Percentiles rank a stretch among this genome's conserved stretches.
These are phyloP conservation scores for Cylindrotheca closterium DNA, from an alignment of 108 stramenopile genomes.

Conservation along the genomic window DNA sequence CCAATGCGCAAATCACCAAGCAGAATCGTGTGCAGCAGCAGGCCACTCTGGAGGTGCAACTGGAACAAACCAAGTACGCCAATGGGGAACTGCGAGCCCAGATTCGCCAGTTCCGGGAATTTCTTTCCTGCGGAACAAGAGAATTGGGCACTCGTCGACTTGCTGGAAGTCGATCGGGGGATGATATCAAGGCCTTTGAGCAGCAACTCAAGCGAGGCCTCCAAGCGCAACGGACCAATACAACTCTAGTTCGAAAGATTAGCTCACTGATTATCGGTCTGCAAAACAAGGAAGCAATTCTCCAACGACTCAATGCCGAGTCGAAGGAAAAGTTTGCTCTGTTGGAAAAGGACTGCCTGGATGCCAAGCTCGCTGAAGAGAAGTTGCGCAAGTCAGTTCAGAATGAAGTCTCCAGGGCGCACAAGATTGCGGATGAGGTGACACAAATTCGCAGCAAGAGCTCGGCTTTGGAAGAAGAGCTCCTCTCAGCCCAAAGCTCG, in stretches of 20 bases:
- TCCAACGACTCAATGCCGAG: constrained; percentile 40
- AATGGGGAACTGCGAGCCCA: constrained; percentile 69
- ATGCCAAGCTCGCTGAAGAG: constrained; percentile 36
- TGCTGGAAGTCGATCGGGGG: constrained; percentile 33
- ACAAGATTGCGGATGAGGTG: constrained; percentile 35
- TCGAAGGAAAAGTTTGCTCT: constrained; percentile 26
- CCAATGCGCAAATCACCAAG: constrained; percentile 48
- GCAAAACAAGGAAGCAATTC: constrained; percentile 32
- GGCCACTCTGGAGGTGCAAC: constrained; percentile 46
- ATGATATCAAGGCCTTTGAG: constrained; percentile 57
- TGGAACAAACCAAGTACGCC: constrained; percentile 66
- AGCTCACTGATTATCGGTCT: constrained; percentile 40
- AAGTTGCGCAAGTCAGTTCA: constrained; percentile 44
- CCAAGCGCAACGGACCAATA: constrained; percentile 38
- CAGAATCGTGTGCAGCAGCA: constrained; percentile 57
- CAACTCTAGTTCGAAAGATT: constrained; percentile 40
- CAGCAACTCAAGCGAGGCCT: constrained; percentile 53
- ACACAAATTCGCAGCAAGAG: constrained; percentile 36
- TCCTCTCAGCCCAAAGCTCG: constrained; percentile 35
- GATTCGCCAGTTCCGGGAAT: constrained; percentile 45
- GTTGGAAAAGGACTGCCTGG: constrained; percentile 30
- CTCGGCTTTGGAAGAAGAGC: constrained; percentile 37
- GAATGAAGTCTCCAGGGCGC: constrained; percentile 28
- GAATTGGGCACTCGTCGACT: constrained; percentile 49
- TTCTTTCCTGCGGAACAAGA: constrained; percentile 49